Percentiles rank a stretch among this genome's conserved stretches.
These are phyloP conservation scores for Gymnopilus dilepis DNA, from an alignment of 768 basidiomycete species.

Conservation along the genomic window DNA sequence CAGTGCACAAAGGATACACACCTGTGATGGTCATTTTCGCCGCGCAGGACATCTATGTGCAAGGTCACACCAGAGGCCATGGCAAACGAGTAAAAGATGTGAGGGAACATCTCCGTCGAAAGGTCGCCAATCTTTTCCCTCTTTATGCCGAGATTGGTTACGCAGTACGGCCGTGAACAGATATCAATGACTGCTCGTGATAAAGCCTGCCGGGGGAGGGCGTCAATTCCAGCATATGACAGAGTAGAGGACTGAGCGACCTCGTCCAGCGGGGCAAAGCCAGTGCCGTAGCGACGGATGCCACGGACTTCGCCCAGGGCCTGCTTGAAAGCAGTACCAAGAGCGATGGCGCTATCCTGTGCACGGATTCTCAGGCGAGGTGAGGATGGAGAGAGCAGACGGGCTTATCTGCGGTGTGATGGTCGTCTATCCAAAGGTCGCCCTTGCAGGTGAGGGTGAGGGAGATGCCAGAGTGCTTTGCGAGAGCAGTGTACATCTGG, in stretches of 20 bases:
- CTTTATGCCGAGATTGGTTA: constrained; percentile 85
- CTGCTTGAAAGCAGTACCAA: constrained; percentile 91
- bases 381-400: background rate
- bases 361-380: constrained; percentile 28
- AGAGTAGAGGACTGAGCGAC: constrained; percentile 44
- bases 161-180: constrained; percentile 95
- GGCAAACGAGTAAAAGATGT: constrained; percentile 98
- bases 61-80: constrained; percentile 93
- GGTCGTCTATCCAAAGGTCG: constrained; percentile 97
- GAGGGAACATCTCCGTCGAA: constrained; percentile 97
- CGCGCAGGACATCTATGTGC: constrained; percentile 92
- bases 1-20: constrained; percentile 37
- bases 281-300: constrained; percentile 94
- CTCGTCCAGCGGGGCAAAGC: constrained; percentile 97
- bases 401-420: constrained; percentile 96
- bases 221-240: constrained; percentile 5
- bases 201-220: constrained; percentile 65
- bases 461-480: constrained; percentile 96
- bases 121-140: constrained; percentile 94
- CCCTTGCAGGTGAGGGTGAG: constrained; percentile 91
- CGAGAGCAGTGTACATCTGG: constrained; percentile 97
- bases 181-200: constrained; percentile 98
- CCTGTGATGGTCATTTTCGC: constrained; percentile 98
- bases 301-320: constrained; percentile 95
- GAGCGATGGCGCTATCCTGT: constrained; percentile 90